Conservation (phyloP, 2,329 filamentous ascomycete species). For the Aspergillus cejpii region DNA sequence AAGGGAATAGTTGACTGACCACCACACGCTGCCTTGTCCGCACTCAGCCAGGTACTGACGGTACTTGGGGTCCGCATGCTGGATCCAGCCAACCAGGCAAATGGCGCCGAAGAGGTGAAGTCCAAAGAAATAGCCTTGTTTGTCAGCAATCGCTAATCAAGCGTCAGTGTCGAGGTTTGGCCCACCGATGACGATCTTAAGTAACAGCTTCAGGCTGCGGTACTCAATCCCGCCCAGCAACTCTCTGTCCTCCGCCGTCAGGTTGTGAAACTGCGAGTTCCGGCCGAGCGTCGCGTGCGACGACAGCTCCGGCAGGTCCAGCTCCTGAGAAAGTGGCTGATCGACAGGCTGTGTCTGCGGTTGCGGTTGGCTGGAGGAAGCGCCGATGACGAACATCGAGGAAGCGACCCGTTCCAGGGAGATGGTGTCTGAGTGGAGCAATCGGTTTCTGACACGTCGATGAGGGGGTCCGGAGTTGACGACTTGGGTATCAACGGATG, state of each 20-base stretch:
- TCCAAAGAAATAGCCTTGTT: slow-evolving; percentile 41
- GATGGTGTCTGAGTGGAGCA: neutral
- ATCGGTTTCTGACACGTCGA: neutral
- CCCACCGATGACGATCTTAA: slow-evolving; percentile 44
- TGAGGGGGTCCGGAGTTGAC: neutral
- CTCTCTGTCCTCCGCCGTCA: slow-evolving; percentile 40
- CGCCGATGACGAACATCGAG: slow-evolving; percentile 9
- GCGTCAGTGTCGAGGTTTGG: fast-evolving
- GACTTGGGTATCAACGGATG: neutral
- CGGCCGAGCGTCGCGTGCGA: slow-evolving; percentile 42
- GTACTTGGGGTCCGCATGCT: slow-evolving; percentile 38
- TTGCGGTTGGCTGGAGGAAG: slow-evolving; percentile 8
- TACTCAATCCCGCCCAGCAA: slow-evolving; percentile 49
- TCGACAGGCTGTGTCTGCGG: neutral
- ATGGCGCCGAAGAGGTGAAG: slow-evolving; percentile 45
- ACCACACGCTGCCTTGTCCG: slow-evolving; percentile 44
- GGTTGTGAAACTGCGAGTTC: slow-evolving; percentile 44
- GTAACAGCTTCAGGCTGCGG: slow-evolving; percentile 44
- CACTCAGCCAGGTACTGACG: slow-evolving; percentile 35
- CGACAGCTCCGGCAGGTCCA: slow-evolving; percentile 39
- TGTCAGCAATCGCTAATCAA: neutral
- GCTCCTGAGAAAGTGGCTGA: slow-evolving; percentile 16
- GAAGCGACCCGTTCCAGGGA: slow-evolving; percentile 10
- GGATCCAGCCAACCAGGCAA: slow-evolving; percentile 46
- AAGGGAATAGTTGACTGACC: slow-evolving; percentile 33